phyloP scores from a whole-genome alignment of 352 stramenopile species.

The Pythium plurisporium region DNA sequence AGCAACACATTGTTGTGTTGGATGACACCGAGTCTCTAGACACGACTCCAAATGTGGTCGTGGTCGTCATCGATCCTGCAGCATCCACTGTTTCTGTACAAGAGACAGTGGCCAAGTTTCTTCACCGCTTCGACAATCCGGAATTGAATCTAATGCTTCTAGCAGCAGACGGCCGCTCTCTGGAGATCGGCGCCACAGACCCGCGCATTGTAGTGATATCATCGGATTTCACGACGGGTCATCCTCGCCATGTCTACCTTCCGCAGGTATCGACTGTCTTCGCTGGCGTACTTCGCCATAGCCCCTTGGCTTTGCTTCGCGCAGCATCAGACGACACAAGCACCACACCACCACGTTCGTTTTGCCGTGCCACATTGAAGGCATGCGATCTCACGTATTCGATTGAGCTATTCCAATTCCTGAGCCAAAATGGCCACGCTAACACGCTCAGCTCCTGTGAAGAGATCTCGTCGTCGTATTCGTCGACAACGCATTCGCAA shows the following conservation, averaged over 20 bases:
- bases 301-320: constrained; percentile 18
- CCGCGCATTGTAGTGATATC: background rate
- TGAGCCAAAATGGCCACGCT: constrained; percentile 31
- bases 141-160: background rate
- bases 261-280: constrained; percentile 36
- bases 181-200: background rate
- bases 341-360: background rate
- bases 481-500: background rate
- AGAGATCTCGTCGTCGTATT: background rate
- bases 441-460: constrained; percentile 38
- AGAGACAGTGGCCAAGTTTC: background rate
- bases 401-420: constrained; percentile 42
- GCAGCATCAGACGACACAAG: background rate
- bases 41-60: constrained; percentile 22
- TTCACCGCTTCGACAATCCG: background rate
- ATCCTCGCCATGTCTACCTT: background rate
- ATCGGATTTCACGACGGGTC: background rate
- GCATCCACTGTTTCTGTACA: too few species aligned
- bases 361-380: constrained; percentile 25
- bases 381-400: constrained; percentile 29
- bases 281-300: constrained; percentile 22
- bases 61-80: constrained; percentile 22
- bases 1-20: constrained; percentile 25
- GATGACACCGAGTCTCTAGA: background rate
- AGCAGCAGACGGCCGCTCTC: background rate